phyloP scores from a whole-genome alignment of 208 protist genomes.

The Tritrichomonas foetus region DNA sequence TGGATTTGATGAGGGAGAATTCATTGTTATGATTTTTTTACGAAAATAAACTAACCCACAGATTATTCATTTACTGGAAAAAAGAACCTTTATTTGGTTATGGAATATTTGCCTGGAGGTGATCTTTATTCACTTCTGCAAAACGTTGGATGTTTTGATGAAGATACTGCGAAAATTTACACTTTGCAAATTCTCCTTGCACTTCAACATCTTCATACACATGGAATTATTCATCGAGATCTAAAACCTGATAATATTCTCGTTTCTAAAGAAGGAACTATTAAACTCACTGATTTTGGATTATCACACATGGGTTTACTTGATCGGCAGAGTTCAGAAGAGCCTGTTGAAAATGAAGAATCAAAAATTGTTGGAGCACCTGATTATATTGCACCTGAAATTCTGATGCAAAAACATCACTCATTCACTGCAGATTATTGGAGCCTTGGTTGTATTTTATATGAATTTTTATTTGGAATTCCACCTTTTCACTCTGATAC shows the following conservation, averaged over 20 bases:
- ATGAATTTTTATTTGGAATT: background rate
- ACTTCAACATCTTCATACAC: background rate
- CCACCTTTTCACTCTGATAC: background rate
- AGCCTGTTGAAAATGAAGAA: background rate
- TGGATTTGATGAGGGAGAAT: no score
- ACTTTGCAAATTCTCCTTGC: background rate
- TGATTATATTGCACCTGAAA: constrained; percentile 32
- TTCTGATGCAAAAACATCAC: background rate
- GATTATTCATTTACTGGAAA: background rate
- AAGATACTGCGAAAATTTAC: background rate
- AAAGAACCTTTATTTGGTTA: background rate
- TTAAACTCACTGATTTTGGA: constrained; percentile 6
- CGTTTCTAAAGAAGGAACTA: background rate
- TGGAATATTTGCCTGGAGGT: constrained; percentile 36
- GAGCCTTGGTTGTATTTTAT: background rate
- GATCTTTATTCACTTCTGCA: background rate
- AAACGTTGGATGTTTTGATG: background rate
- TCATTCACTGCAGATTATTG: background rate
- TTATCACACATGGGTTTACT: background rate
- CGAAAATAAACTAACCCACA: background rate
- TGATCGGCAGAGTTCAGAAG: background rate
- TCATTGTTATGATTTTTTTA: constrained; percentile 50
- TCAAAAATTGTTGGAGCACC: background rate
- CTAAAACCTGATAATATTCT: constrained; percentile 18
- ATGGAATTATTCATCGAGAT: constrained; percentile 28